Percentiles rank a stretch among this genome's conserved stretches.
Evolutionary conservation across 2,329 filamentous ascomycete species (phyloP).

Genomic region (Exophiala spinifera): DNA sequence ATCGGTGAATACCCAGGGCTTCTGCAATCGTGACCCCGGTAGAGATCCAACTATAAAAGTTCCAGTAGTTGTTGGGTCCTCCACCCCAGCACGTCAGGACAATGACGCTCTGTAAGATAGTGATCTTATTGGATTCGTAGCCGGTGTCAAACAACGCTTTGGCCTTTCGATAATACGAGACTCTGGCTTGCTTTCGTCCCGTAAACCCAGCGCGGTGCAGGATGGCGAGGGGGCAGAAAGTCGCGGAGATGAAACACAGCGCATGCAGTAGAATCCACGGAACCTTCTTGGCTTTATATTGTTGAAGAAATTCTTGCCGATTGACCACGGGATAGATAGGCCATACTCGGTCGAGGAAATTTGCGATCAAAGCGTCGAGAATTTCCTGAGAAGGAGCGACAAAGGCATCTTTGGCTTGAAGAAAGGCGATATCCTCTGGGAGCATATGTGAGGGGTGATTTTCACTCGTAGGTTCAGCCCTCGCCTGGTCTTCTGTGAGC

Average conservation of each 20-base stretch:
- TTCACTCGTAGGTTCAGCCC: slow-evolving; percentile 7
- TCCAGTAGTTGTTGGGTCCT: slow-evolving; percentile 10
- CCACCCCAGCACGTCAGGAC: slow-evolving; percentile 10
- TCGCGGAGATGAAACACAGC: slow-evolving; percentile 8
- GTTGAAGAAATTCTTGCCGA: slow-evolving; percentile 8
- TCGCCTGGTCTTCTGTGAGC: slow-evolving; percentile 8
- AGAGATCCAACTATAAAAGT: slow-evolving; percentile 12
- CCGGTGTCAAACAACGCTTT: slow-evolving; percentile 11
- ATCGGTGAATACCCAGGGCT: slow-evolving; percentile 13
- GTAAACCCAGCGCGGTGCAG: slow-evolving; percentile 10
- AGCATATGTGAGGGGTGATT: slow-evolving; percentile 8
- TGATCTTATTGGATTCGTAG: slow-evolving; percentile 13
- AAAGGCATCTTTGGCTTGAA: slow-evolving; percentile 10
- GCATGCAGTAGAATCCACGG: slow-evolving; percentile 11
- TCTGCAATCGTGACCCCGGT: slow-evolving; percentile 13
- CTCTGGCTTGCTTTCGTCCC: slow-evolving; percentile 8
- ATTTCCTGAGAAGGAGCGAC: slow-evolving; percentile 4
- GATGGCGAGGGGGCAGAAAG: slow-evolving; percentile 7
- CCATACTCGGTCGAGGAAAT: slow-evolving; percentile 10
- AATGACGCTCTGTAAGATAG: slow-evolving; percentile 10
- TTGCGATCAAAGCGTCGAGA: slow-evolving; percentile 5
- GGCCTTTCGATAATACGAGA: slow-evolving; percentile 7
- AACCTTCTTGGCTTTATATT: slow-evolving; percentile 9
- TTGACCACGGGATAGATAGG: slow-evolving; percentile 12
- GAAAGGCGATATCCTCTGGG: slow-evolving; percentile 6